phyloP scores from a whole-genome alignment of 202 grass and related monocot genomes.

The Cymbopogon flexuosus region DNA sequence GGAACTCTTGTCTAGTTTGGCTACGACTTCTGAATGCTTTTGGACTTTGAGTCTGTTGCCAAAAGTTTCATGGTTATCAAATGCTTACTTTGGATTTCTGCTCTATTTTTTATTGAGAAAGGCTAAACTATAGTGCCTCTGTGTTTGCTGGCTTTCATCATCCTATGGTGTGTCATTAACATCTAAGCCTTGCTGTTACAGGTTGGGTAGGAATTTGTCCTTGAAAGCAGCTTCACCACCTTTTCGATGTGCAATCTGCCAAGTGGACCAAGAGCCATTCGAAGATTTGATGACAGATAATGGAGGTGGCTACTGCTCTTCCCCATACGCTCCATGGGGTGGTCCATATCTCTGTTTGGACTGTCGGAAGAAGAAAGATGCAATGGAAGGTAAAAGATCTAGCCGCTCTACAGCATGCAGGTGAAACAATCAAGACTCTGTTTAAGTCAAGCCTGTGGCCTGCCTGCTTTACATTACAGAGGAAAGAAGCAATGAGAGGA shows the following conservation, averaged over 20 bases:
- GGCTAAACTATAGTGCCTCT: background rate
- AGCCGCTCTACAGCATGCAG: slow-evolving; percentile 50
- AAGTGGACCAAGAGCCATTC: slow-evolving; percentile 58
- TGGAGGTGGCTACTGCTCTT: slow-evolving; percentile 36
- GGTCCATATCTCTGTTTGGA: slow-evolving; percentile 76
- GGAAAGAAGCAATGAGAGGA: slow-evolving; percentile 42
- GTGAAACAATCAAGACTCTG: slow-evolving; percentile 38
- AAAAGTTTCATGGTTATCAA: background rate
- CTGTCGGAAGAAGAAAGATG: slow-evolving; percentile 89
- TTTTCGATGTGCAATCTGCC: slow-evolving; percentile 77
- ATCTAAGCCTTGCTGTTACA: slow-evolving; percentile 25
- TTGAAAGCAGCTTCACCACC: slow-evolving; percentile 52
- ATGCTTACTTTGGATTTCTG: background rate
- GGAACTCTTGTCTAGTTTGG: background rate
- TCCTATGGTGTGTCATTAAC: background rate
- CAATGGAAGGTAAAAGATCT: slow-evolving; percentile 79
- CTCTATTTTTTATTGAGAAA: background rate
- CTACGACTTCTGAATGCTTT: background rate
- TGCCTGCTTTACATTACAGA: slow-evolving; percentile 25
- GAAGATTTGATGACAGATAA: slow-evolving; percentile 55
- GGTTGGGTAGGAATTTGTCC: slow-evolving; percentile 65
- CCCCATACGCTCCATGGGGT: slow-evolving; percentile 37
- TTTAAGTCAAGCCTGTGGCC: background rate
- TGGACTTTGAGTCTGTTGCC: background rate
- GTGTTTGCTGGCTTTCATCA: background rate